A percentile compares a stretch with the other conserved stretches of the same genome.
phyloP scores from a whole-genome alignment of 192 early-diverging fungal species.

The Podila epigama region DNA sequence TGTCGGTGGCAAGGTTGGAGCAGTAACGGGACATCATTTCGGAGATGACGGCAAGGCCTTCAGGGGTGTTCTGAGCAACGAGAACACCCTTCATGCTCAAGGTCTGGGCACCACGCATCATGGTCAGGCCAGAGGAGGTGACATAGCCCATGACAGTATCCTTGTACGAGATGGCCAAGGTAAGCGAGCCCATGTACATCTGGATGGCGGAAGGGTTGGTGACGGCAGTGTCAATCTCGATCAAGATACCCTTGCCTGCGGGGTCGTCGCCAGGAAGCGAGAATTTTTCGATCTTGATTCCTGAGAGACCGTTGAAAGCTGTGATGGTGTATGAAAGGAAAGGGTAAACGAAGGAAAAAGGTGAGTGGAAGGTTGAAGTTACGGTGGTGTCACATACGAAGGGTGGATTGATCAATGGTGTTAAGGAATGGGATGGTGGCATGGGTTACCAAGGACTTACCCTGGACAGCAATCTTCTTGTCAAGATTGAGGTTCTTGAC shows the following conservation, averaged over 20 bases:
- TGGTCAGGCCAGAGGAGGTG: slow-evolving; percentile 34
- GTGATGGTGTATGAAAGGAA: background rate
- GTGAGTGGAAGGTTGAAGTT: background rate
- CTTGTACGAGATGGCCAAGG: slow-evolving; percentile 51
- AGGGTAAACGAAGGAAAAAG: background rate
- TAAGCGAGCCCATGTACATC: slow-evolving; percentile 58
- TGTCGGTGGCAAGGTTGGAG: slow-evolving; percentile 28
- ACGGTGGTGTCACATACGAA: too few relatives aligned
- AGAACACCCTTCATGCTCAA: slow-evolving; percentile 53
- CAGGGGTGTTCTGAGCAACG: slow-evolving; percentile 48
- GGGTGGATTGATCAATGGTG: too few relatives aligned
- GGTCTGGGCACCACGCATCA: slow-evolving; percentile 45
- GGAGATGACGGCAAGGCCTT: slow-evolving; percentile 40
- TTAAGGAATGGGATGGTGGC: too few relatives aligned
- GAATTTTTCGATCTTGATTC: slow-evolving; percentile 53
- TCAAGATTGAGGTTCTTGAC: slow-evolving; percentile 47
- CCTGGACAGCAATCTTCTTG: slow-evolving; percentile 51
- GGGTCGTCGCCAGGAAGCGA: slow-evolving; percentile 57
- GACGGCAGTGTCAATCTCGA: slow-evolving; percentile 54
- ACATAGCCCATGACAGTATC: slow-evolving; percentile 53
- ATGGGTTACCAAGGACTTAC: too few relatives aligned
- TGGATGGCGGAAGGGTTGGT: slow-evolving; percentile 56
- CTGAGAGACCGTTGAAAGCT: slow-evolving; percentile 56
- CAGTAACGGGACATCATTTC: slow-evolving; percentile 56
- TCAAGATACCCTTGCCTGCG: slow-evolving; percentile 56